These are phyloP conservation scores for Murraya paniculata DNA, from an alignment of 345 rosid genomes.

Conservation along the genomic window DNA sequence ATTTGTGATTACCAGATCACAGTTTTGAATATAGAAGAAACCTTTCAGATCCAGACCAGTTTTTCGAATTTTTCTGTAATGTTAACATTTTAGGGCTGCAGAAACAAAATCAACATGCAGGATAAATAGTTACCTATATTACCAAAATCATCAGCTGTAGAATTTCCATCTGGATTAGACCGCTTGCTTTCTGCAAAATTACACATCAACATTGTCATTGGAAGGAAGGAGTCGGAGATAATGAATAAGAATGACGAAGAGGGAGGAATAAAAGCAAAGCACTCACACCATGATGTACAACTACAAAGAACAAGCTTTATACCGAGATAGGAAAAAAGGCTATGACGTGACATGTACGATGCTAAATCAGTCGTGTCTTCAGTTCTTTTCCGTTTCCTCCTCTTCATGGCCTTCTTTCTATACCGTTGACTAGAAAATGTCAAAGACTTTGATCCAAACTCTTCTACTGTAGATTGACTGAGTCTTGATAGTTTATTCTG, in stretches of 20 bases:
- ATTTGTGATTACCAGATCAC: too few species aligned
- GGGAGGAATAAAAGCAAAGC: neutral
- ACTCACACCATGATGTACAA: conserved; percentile 13
- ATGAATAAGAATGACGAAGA: neutral
- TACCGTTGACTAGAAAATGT: conserved; percentile 59
- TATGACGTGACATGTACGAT: conserved; percentile 59
- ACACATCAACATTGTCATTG: neutral
- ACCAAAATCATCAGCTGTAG: conserved; percentile 57
- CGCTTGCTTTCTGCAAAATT: conserved; percentile 63
- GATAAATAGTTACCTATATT: conserved; percentile 34
- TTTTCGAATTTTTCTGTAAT: neutral
- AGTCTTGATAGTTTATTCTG: conserved; percentile 41
- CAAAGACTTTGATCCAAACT: conserved; percentile 58
- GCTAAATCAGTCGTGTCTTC: conserved; percentile 55
- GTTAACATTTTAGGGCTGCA: neutral
- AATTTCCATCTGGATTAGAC: conserved; percentile 52
- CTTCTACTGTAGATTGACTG: conserved; percentile 47
- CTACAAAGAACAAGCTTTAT: conserved; percentile 20
- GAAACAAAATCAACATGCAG: conserved; percentile 5
- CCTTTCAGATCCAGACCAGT: neutral
- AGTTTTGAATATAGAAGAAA: neutral
- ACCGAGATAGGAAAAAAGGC: conserved; percentile 72
- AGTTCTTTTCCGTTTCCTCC: conserved; percentile 70
- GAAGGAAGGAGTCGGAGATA: neutral
- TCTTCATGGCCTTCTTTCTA: conserved; percentile 55